Evolutionary conservation across 768 basidiomycete genomes (phyloP), one percentile per base, ranked within the genome.

Genomic region (Boletus subcaerulescens): DNA sequence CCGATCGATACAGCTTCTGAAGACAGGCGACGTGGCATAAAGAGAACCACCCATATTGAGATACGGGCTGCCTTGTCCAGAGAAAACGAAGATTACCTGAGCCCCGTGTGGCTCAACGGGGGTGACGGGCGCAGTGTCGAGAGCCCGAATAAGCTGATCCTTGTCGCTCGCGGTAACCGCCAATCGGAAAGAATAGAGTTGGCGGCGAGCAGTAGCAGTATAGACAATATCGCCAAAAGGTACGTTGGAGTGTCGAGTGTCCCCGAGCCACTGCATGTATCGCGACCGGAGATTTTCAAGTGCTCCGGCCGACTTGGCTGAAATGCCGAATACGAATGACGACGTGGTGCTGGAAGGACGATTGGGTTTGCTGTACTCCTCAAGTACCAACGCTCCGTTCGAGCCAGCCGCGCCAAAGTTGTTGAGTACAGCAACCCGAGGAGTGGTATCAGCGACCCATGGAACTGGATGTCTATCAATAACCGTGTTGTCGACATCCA

Each of bases 371-470:
- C 67, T 12, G 57, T 75, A 68, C 60, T 88, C 86, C 58, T 89
- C 83, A 3, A 89, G 60, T 8, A 89, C 45, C 13, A 88, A 60
- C 0, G 85, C 80, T 3, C 79, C 76, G 55, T 89, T 89, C 9
- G 86, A 87, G 0, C 88, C 88, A 22, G 87, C 77, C 0, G 87
- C 87, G 18, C 89, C 89, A 59, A 87, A 91, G 60, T 88, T 90
- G 60, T 87, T 89, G 51, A 91, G 71, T 24, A 89, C 59, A 1
- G 85, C 86, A 8, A 82, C 56, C 8, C 86, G 76, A 13, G 76
- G 70, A 31, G 58, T 53, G 6, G 74, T 71, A 9, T 57, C 59
- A n/a, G 70, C 61, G 10, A 48, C 24, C 87, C 87, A 89, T 3
- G 70, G 60, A 1, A 61, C 54, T 0, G 72, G 58, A 14, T 55